phyloP scores from a whole-genome alignment of 1,139 yeast genomes.

The Nakaseomyces glabratus region DNA sequence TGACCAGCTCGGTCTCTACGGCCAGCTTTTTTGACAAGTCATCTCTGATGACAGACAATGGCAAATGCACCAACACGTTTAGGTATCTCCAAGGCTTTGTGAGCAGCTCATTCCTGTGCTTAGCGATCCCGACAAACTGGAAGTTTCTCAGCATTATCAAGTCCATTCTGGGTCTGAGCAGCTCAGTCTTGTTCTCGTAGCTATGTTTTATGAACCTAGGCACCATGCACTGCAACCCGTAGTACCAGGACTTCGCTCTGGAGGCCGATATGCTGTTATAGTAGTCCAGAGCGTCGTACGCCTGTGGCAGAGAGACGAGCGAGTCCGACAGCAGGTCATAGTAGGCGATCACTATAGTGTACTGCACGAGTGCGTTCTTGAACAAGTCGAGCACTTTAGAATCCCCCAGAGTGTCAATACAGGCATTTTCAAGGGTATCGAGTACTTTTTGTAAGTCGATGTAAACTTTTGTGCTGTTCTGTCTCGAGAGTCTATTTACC shows the following conservation, averaged over 20 bases:
- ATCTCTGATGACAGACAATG: conserved; percentile 10
- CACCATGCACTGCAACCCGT: conserved; percentile 33
- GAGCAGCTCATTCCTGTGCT: conserved; percentile 10
- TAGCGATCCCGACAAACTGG: conserved; percentile 17
- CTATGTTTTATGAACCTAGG: background rate
- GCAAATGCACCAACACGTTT: conserved; percentile 1
- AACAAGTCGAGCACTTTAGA: no score
- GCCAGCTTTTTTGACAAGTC: conserved; percentile 15
- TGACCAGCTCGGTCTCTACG: conserved; percentile 9
- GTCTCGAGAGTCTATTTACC: no score
- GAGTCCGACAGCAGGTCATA: conserved; percentile 17
- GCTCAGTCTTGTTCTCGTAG: conserved; percentile 2
- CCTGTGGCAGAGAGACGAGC: conserved; percentile 14
- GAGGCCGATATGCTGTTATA: conserved; percentile 22
- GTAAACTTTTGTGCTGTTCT: no score
- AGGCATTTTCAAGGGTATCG: no score
- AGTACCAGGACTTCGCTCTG: conserved; percentile 25
- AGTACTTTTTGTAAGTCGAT: no score
- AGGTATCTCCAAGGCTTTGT: background rate
- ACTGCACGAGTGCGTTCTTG: conserved; percentile 11
- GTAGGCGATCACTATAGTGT: conserved; percentile 17
- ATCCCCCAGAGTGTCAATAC: no score
- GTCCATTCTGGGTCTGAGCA: conserved; percentile 6
- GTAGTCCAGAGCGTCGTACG: conserved; percentile 17
- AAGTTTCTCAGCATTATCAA: conserved; percentile 10